Evolutionary conservation across 1,284 basidiomycete species (phyloP).

Genomic region (Chalciporus sp.): DNA sequence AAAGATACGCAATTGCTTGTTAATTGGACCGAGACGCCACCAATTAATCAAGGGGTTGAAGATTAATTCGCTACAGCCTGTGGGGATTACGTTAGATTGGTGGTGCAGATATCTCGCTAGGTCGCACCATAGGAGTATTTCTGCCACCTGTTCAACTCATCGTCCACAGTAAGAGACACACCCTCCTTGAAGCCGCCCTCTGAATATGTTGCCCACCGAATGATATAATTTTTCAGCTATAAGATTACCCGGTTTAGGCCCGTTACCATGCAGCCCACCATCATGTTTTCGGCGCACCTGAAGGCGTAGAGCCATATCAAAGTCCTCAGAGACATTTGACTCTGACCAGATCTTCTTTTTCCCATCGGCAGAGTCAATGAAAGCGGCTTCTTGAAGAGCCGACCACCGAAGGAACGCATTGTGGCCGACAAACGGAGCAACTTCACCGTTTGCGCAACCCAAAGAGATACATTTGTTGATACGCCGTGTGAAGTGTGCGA

Average conservation of each 20-base stretch:
- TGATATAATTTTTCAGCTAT: conserved; percentile 65
- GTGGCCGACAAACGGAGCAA: conserved; percentile 87
- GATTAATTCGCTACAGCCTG: conserved; percentile 76
- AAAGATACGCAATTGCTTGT: conserved; percentile 73
- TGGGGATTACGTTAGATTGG: conserved; percentile 32
- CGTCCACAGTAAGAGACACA: conserved; percentile 79
- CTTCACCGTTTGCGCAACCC: conserved; percentile 77
- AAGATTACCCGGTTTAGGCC: background rate
- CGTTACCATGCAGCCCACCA: background rate
- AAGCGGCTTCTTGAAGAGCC: conserved; percentile 79
- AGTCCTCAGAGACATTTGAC: conserved; percentile 84
- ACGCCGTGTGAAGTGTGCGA: conserved; percentile 80
- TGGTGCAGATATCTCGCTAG: conserved; percentile 46
- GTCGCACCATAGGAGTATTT: conserved; percentile 76
- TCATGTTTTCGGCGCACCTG: conserved; percentile 56
- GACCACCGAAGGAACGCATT: conserved; percentile 88
- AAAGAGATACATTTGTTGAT: conserved; percentile 80
- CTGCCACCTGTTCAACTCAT: conserved; percentile 73
- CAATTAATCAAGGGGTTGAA: conserved; percentile 77
- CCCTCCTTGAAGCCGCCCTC: conserved; percentile 85
- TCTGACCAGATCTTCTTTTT: conserved; percentile 82
- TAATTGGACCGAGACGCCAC: conserved; percentile 77
- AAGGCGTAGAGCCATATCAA: conserved; percentile 80
- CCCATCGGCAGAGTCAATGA: conserved; percentile 59
- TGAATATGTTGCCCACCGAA: conserved; percentile 83